phyloP scores from a whole-genome alignment of 805 yeast genomes.

The Torulaspora franciscae region DNA sequence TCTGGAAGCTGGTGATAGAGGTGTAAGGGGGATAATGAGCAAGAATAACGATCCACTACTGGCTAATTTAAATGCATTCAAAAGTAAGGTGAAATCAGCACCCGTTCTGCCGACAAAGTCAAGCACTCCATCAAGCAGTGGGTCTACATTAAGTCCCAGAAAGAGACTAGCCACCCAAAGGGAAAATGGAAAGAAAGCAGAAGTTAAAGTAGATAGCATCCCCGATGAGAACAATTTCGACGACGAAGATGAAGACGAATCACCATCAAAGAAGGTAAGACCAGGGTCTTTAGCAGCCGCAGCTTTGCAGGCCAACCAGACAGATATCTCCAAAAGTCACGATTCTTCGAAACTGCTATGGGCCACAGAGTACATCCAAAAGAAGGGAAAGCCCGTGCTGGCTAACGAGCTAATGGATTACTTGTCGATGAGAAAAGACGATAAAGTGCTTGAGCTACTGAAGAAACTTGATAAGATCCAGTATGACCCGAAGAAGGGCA shows the following conservation, averaged over 20 bases:
- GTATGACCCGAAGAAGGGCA: conserved; percentile 54
- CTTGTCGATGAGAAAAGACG: conserved; percentile 51
- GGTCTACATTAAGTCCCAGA: conserved; percentile 16
- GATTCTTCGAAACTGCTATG: conserved; percentile 81
- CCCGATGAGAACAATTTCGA: conserved; percentile 22
- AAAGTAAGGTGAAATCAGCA: conserved; percentile 53
- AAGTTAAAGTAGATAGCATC: conserved; percentile 2
- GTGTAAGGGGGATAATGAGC: conserved; percentile 11
- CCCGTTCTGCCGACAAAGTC: conserved; percentile 45
- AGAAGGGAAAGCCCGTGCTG: conserved; percentile 61
- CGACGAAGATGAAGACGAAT: conserved; percentile 22
- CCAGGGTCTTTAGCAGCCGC: conserved; percentile 34
- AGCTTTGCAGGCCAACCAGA: conserved; percentile 30
- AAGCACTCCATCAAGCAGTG: conserved; percentile 25
- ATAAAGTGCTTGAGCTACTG: conserved; percentile 64
- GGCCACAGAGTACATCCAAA: conserved; percentile 86
- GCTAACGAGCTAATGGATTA: conserved; percentile 62
- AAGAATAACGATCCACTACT: conserved; percentile 39
- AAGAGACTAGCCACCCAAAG: conserved; percentile 14
- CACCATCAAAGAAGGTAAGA: conserved; percentile 31
- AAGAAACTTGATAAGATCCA: conserved; percentile 72
- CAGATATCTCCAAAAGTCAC: conserved; percentile 41
- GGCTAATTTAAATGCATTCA: conserved; percentile 62
- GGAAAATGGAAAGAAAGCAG: conserved; percentile 3
- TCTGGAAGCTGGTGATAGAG: neutral